Evolutionary conservation across 176 grass and related monocot genomes (phyloP).

Genomic region (Tillandsia leiboldiana): DNA sequence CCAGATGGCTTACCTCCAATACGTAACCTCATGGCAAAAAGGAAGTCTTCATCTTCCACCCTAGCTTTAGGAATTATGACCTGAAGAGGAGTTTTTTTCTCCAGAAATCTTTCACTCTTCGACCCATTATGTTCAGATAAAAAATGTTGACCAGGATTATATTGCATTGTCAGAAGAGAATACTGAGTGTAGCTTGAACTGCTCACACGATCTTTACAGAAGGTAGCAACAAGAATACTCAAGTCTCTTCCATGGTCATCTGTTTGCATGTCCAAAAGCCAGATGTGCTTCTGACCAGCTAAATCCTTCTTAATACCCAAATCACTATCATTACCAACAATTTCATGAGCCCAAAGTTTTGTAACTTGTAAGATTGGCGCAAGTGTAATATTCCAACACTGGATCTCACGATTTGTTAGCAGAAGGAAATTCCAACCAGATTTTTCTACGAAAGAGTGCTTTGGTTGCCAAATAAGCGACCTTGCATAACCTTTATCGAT

Average conservation of each 20-base stretch:
- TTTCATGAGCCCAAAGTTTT: slow-evolving; percentile 55
- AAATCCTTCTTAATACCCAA: slow-evolving; percentile 92
- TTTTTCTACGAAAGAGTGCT: slow-evolving; percentile 26
- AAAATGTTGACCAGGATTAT: slow-evolving; percentile 45
- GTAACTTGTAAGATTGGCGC: slow-evolving; percentile 35
- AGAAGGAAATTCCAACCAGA: slow-evolving; percentile 61
- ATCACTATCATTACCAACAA: slow-evolving; percentile 76
- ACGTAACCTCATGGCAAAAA: slow-evolving; percentile 83
- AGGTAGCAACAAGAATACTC: slow-evolving; percentile 89
- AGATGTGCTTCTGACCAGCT: slow-evolving; percentile 93
- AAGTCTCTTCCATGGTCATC: slow-evolving; percentile 71
- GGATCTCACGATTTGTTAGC: slow-evolving; percentile 67
- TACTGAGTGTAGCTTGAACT: slow-evolving; percentile 93
- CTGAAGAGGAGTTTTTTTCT: slow-evolving; percentile 91
- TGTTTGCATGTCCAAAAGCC: slow-evolving; percentile 98
- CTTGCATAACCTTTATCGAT: slow-evolving; percentile 38
- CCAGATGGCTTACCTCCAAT: slow-evolving; percentile 90
- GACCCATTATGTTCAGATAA: slow-evolving; percentile 35
- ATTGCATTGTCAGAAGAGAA: slow-evolving; percentile 91
- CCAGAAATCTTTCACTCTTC: slow-evolving; percentile 66
- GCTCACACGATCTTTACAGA: slow-evolving; percentile 93
- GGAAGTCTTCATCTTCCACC: slow-evolving; percentile 65
- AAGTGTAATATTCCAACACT: slow-evolving; percentile 68
- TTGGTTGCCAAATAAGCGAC: slow-evolving; percentile 72
- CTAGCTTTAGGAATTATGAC: slow-evolving; percentile 91